Conservation (phyloP, 495 filamentous ascomycete genomes). For the Annulohypoxylon stygium region DNA sequence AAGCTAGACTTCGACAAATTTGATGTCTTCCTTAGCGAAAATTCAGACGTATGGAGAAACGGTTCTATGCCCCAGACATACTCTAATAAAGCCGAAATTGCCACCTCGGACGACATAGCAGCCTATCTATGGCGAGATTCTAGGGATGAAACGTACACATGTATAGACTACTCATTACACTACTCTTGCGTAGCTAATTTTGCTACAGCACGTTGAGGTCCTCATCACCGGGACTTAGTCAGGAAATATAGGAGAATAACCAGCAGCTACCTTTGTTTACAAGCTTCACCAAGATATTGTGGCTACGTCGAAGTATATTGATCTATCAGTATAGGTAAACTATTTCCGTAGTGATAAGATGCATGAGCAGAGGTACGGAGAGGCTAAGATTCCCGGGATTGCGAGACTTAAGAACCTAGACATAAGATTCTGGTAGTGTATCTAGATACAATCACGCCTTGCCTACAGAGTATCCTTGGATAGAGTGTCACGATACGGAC, state of each 20-base stretch:
- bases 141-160: constrained; percentile 50
- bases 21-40: constrained; percentile 33
- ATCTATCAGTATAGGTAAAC: constrained; percentile 53
- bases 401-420: constrained; percentile 49
- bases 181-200: not conserved
- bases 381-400: constrained; percentile 50
- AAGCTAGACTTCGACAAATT: constrained; percentile 41
- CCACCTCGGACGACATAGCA: constrained; percentile 45
- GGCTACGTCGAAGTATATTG: constrained; percentile 44
- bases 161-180: not conserved
- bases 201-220: constrained; percentile 25
- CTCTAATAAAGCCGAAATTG: constrained; percentile 48
- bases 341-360: constrained; percentile 60
- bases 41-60: constrained; percentile 27
- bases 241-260: constrained; percentile 13
- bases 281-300: constrained; percentile 37
- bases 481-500: not conserved
- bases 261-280: constrained; percentile 10
- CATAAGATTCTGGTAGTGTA: constrained; percentile 53
- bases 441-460: constrained; percentile 40
- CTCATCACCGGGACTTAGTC: constrained; percentile 8
- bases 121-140: constrained; percentile 55
- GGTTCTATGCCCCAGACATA: constrained; percentile 48
- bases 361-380: constrained; percentile 48
- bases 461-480: constrained; percentile 22